Percentiles rank a stretch among this genome's conserved stretches.
Conservation (phyloP, 106 monocot genomes). For the Platanthera guangdongensis region DNA sequence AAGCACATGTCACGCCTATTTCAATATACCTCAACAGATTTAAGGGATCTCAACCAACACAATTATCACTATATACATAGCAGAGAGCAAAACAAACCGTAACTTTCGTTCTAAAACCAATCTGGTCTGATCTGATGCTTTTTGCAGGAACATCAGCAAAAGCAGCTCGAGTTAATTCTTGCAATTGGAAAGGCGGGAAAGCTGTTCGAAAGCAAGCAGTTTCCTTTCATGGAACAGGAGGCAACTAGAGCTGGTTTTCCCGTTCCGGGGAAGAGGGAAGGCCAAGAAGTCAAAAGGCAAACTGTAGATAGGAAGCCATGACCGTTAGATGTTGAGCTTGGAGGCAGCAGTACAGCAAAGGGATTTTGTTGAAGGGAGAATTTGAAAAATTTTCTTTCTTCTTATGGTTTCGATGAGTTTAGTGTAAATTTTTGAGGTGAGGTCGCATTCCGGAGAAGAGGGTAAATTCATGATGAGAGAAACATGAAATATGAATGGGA, state of each 20-base stretch:
- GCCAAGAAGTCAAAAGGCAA: constrained; percentile 12
- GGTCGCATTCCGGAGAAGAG: too few species aligned
- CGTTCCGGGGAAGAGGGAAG: constrained; percentile 10
- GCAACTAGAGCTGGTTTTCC: not conserved
- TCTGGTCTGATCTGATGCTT: not conserved
- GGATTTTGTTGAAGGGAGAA: not conserved
- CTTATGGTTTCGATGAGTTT: too few species aligned
- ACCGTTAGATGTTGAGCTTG: not conserved
- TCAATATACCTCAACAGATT: too few species aligned
- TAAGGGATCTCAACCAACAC: too few species aligned
- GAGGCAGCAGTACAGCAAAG: not conserved
- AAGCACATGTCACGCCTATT: too few species aligned
- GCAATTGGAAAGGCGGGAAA: constrained; percentile 60
- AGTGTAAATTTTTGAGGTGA: too few species aligned
- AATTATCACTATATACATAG: too few species aligned
- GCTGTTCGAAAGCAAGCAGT: constrained; percentile 34
- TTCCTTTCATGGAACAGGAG: not conserved
- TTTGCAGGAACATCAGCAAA: constrained; percentile 82
- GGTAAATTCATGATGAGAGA: not conserved
- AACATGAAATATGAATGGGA: not conserved
- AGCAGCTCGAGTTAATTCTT: constrained; percentile 89
- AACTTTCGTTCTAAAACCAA: too few species aligned
- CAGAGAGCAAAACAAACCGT: too few species aligned
- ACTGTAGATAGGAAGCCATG: not conserved
- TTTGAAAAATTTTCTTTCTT: not conserved